Base-by-base conservation (phyloP, 768 basidiomycete genomes). In the Psilocybe sp. region DNA sequence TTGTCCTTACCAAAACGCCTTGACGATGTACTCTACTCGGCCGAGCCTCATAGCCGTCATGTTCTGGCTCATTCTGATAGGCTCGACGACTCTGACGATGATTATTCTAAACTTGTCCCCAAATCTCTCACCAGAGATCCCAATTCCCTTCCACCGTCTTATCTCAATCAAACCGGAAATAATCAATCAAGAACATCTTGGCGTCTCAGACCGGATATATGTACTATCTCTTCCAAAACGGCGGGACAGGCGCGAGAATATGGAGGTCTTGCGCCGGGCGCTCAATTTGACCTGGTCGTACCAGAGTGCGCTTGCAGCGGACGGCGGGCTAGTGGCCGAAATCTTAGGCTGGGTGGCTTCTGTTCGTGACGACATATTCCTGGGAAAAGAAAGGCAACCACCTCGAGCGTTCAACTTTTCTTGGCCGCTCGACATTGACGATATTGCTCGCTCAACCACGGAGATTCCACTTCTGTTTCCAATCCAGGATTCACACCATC, bases 141-240 rank as follows among this genome's bases (percentile, higher is more conserved):
- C 23, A 28, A 28, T 28, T 28, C 23, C 23, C 23, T 28, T 28
- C 23, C 23, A 28, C 23, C 23, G 23, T 28, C 23, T 28, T 28
- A 28, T 28, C 23, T 28, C 23, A 28, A 28, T 28, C 4, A 28
- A 28, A 41, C 18, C 20, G 41, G 47, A 37, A 37, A 42, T 38
- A 42, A 14, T 20, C 40, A 40, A 35, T 13, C 28, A 38, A 16
- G 43, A 31, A 1, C 32, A 62, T 14, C 66, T 81, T 5, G 72
- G 71, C 31, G 57, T 77, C 28, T 68, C 75, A 13, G 65, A 70
- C 4, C 57, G 68, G 8, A 71, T 80, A 45, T 83, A 78, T 54
- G 79, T 89, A 1, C 58, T 89, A 37, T 84, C 84, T 19, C 80
- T 88, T 23, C 76, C 79, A 8, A 66, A 60, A 20, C 77, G 87